phyloP scores from a whole-genome alignment of 148 eudicot species.

The Salicornia ramosissima region DNA sequence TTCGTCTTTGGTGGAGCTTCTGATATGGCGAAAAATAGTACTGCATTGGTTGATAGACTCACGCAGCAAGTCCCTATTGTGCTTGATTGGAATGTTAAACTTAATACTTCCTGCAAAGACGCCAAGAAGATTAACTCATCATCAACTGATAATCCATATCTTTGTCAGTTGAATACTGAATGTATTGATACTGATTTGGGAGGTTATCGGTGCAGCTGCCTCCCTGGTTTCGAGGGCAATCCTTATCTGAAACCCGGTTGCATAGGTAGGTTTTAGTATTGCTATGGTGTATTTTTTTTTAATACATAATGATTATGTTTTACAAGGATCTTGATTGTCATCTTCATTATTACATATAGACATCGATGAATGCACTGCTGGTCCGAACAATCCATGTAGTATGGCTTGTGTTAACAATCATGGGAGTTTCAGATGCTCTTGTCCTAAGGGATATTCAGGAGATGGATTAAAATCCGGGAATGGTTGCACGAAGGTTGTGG shows the following conservation, averaged over 20 bases:
- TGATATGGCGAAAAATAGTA: slow-evolving; percentile 8
- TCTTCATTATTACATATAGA: too few species aligned
- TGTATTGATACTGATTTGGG: slow-evolving; percentile 24
- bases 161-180: slow-evolving; percentile 29
- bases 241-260: slow-evolving; percentile 35
- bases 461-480: slow-evolving; percentile 30
- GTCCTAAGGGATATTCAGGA: slow-evolving; percentile 35
- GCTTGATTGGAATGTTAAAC: slow-evolving; percentile 17
- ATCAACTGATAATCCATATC: slow-evolving; percentile 19
- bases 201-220: slow-evolving; percentile 37
- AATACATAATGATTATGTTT: too few species aligned
- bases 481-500: slow-evolving; percentile 23
- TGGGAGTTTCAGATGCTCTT: slow-evolving; percentile 27
- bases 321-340: too few species aligned
- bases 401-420: slow-evolving; percentile 26
- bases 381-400: slow-evolving; percentile 24
- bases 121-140: slow-evolving; percentile 20
- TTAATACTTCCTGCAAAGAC: slow-evolving; percentile 1
- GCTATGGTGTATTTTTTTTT: too few species aligned
- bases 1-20: slow-evolving; percentile 13
- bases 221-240: slow-evolving; percentile 37
- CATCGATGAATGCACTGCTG: slow-evolving; percentile 30
- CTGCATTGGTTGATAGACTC: too few species aligned
- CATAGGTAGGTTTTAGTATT: slow-evolving; percentile 29
- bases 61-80: slow-evolving; percentile 21